These are phyloP conservation scores for Stramenopiles sp. DNA, from an alignment of 352 stramenopile genomes.

Conservation along the genomic window DNA sequence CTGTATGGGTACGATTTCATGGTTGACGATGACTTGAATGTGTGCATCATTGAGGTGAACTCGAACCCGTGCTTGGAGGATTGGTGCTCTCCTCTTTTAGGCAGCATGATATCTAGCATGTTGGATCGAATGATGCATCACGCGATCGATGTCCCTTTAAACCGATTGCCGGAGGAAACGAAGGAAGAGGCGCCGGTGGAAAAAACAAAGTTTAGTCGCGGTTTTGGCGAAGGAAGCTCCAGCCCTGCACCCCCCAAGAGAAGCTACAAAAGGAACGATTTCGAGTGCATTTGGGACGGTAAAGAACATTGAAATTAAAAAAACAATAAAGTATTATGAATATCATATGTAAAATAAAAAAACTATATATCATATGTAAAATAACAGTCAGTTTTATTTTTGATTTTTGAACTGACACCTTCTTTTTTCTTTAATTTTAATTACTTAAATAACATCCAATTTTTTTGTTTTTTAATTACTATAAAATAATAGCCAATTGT, in stretches of 20 bases:
- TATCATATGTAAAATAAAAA: too few relatives aligned
- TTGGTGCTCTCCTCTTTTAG: not conserved
- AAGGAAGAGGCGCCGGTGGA: not conserved
- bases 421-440: too few relatives aligned
- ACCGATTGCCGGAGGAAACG: not conserved
- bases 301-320: not conserved
- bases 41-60: slow-evolving; percentile 4
- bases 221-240: not conserved
- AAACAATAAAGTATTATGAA: too few relatives aligned
- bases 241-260: not conserved
- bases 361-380: too few relatives aligned
- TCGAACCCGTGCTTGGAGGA: slow-evolving; percentile 11
- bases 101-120: slow-evolving; percentile 10
- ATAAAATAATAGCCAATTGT: too few relatives aligned
- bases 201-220: not conserved
- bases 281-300: not conserved
- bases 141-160: not conserved
- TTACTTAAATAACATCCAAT: too few relatives aligned
- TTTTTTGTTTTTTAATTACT: too few relatives aligned
- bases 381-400: too few relatives aligned
- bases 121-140: slow-evolving; percentile 2
- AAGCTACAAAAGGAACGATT: not conserved
- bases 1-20: slow-evolving; percentile 10
- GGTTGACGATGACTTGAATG: slow-evolving; percentile 9
- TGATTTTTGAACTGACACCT: too few relatives aligned